phyloP scores from a whole-genome alignment of 2,329 filamentous ascomycete genomes.

The Arachnopeziza araneosa region DNA sequence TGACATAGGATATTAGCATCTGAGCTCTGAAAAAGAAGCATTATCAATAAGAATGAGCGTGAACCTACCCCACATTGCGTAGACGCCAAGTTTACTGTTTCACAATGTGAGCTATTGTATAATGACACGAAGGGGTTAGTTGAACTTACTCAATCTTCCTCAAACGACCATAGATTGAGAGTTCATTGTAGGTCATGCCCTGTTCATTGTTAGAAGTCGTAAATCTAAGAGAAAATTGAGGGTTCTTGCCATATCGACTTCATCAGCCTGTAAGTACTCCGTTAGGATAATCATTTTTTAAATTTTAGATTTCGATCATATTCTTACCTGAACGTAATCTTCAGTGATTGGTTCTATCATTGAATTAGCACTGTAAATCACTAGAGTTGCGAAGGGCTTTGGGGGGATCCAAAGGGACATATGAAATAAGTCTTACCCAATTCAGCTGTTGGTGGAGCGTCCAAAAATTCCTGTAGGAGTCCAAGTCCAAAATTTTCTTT shows the following conservation, averaged over 20 bases:
- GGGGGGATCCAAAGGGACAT: too few species aligned
- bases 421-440: slow-evolving; percentile 24
- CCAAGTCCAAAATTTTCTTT: slow-evolving; percentile 53
- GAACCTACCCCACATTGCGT: too few species aligned
- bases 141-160: slow-evolving; percentile 5
- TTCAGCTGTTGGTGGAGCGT: slow-evolving; percentile 57
- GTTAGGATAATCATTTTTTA: neutral
- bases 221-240: too few species aligned
- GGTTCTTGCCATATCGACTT: slow-evolving; percentile 38
- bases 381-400: too few species aligned
- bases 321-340: slow-evolving; percentile 39
- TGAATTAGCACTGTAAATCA: neutral
- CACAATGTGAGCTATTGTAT: too few species aligned
- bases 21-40: too few species aligned
- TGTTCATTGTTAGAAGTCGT: too few species aligned
- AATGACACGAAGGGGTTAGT: too few species aligned
- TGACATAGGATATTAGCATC: too few species aligned
- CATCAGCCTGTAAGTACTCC: slow-evolving; percentile 33
- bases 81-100: too few species aligned
- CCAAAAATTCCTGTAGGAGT: slow-evolving; percentile 60
- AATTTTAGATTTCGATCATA: too few species aligned
- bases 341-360: slow-evolving; percentile 54
- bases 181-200: slow-evolving; percentile 46
- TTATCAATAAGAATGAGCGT: too few species aligned
- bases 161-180: slow-evolving; percentile 28